phyloP scores from a whole-genome alignment of 2,329 filamentous ascomycete genomes.

The Tolypocladium inflatum region DNA sequence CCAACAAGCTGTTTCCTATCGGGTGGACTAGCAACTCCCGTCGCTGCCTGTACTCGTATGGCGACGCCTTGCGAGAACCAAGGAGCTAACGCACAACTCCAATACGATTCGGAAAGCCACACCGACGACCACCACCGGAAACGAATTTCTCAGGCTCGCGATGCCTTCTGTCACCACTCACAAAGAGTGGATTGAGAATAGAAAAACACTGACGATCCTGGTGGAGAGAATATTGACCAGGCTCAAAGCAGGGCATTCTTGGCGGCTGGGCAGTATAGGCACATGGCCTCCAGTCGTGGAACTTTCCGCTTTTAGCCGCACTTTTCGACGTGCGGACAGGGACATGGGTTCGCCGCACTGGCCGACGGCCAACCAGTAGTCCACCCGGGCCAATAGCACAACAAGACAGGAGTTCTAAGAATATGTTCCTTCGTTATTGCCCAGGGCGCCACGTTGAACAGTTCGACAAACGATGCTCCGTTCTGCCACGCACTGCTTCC shows the following conservation, averaged over 20 bases:
- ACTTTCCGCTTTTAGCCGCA: neutral
- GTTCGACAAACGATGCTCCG: neutral
- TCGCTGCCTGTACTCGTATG: neutral
- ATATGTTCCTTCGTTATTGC: neutral
- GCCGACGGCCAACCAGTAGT: neutral
- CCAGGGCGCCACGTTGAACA: neutral
- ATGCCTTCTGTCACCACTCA: neutral
- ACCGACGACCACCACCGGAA: neutral
- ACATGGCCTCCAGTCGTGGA: neutral
- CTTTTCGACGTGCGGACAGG: neutral
- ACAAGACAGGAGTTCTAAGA: neutral
- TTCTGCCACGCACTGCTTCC: neutral
- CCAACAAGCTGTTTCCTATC: no score
- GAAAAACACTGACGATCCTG: neutral
- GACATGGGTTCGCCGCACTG: neutral
- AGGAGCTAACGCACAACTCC: neutral
- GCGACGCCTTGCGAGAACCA: neutral
- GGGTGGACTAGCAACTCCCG: neutral
- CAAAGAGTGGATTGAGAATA: neutral
- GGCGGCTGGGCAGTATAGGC: neutral
- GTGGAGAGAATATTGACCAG: neutral
- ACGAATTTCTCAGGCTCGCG: neutral
- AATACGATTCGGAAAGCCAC: neutral
- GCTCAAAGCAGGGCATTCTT: neutral
- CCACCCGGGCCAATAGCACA: neutral